Conservation (phyloP, 257 asterid species). For the Solanum megistacrolobum region DNA sequence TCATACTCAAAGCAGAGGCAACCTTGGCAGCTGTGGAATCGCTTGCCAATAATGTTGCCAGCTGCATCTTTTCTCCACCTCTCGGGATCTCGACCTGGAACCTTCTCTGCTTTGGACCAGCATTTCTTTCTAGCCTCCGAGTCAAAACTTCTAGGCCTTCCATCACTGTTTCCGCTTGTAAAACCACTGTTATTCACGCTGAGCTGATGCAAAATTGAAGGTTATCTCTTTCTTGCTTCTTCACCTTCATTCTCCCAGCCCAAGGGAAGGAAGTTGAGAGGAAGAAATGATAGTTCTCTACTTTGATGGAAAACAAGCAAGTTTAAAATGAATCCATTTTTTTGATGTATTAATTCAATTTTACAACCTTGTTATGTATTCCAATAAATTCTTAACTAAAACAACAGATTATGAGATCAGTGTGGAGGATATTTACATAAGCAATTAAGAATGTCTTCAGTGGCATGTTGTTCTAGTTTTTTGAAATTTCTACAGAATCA, state of each 20-base stretch:
- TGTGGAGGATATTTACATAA: background rate
- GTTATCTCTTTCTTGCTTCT: slow-evolving; percentile 7
- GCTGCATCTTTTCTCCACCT: slow-evolving; percentile 84
- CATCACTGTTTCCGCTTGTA: slow-evolving; percentile 19
- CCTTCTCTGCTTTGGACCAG: slow-evolving; percentile 61
- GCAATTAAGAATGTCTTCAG: background rate
- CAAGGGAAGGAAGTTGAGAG: background rate
- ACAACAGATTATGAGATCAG: background rate
- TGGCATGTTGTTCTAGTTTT: background rate
- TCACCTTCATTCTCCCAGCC: background rate
- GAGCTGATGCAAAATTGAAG: slow-evolving; percentile 13
- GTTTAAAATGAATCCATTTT: background rate
- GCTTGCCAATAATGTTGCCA: slow-evolving; percentile 64
- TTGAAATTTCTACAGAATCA: background rate
- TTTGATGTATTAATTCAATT: background rate
- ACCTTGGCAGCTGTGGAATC: slow-evolving; percentile 59
- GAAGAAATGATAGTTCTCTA: background rate
- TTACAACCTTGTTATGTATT: background rate
- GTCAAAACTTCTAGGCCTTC: slow-evolving; percentile 54
- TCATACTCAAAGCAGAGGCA: slow-evolving; percentile 78
- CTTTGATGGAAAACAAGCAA: background rate
- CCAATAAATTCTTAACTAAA: background rate
- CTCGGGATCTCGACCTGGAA: slow-evolving; percentile 69
- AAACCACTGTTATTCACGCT: slow-evolving; percentile 14
- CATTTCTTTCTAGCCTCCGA: slow-evolving; percentile 41